phyloP scores from a whole-genome alignment of 2,329 filamentous ascomycete genomes.

The Aschersonia sp. region DNA sequence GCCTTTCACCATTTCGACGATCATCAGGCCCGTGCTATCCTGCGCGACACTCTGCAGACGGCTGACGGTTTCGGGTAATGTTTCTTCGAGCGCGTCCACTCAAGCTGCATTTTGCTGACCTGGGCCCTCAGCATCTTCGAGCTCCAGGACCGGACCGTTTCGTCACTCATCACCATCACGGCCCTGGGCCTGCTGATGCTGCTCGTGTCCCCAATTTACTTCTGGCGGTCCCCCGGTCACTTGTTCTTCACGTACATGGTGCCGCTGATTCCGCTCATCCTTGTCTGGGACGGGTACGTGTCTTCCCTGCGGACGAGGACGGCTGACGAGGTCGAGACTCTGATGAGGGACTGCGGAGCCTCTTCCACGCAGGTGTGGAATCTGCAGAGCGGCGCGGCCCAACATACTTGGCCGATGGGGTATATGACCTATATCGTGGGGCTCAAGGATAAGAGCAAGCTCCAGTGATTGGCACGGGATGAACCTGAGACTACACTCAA shows the following conservation, averaged over 20 bases:
- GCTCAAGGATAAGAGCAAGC: background rate
- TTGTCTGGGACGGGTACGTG: slow-evolving; percentile 55
- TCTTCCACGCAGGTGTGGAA: slow-evolving; percentile 28
- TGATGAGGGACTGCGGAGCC: slow-evolving; percentile 40
- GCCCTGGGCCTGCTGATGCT: slow-evolving; percentile 38
- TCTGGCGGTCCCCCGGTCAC: slow-evolving; percentile 34
- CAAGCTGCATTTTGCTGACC: background rate
- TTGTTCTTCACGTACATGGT: slow-evolving; percentile 53
- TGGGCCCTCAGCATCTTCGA: slow-evolving; percentile 44
- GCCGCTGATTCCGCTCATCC: slow-evolving; percentile 52
- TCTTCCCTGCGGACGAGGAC: slow-evolving; percentile 54
- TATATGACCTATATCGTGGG: slow-evolving; percentile 35
- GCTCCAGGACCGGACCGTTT: slow-evolving; percentile 50
- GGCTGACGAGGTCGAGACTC: slow-evolving; percentile 44
- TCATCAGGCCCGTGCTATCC: slow-evolving; percentile 40
- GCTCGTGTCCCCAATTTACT: slow-evolving; percentile 35
- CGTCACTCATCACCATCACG: slow-evolving; percentile 37
- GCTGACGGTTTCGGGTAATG: slow-evolving; percentile 42
- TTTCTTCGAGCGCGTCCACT: background rate
- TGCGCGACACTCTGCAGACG: slow-evolving; percentile 50
- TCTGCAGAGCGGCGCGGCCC: slow-evolving; percentile 29
- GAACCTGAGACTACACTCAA: too few relatives aligned
- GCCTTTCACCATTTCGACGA: slow-evolving; percentile 70
- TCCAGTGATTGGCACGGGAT: background rate
- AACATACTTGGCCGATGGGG: slow-evolving; percentile 35